Percentiles rank a stretch among this genome's conserved stretches.
These are phyloP conservation scores for Hortiboletus campestris DNA, from an alignment of 768 basidiomycete species.

Conservation along the genomic window DNA sequence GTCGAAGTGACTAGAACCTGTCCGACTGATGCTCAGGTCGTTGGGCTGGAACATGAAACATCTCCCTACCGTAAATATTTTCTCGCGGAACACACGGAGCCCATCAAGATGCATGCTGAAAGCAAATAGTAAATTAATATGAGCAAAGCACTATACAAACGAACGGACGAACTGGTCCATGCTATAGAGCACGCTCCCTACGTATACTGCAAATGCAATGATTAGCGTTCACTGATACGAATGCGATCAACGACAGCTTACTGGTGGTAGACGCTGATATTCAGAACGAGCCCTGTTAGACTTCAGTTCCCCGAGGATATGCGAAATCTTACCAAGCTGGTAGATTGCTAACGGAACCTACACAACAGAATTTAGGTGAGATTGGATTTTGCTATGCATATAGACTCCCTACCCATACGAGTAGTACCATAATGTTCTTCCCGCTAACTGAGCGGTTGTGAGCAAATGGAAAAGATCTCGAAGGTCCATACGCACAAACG, in stretches of 20 bases:
- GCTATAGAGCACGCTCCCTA: not conserved
- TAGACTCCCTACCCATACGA: slow-evolving; percentile 6
- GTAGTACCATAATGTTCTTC: not conserved
- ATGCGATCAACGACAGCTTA: not conserved
- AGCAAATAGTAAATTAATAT: no score
- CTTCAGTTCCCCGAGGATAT: no score
- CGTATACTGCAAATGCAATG: not conserved
- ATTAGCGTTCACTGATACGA: not conserved
- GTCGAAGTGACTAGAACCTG: not conserved
- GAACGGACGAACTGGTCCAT: no score
- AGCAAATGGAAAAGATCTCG: not conserved
- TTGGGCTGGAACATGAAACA: not conserved
- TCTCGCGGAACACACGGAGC: not conserved
- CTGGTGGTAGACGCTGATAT: not conserved
- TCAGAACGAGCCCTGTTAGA: not conserved
- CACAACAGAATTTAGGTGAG: not conserved
- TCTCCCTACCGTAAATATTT: not conserved
- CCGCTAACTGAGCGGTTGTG: not conserved
- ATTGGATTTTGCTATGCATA: not conserved
- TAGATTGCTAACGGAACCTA: slow-evolving; percentile 1
- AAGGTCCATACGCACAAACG: not conserved
- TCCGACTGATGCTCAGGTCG: not conserved
- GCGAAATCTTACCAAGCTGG: slow-evolving; percentile 9
- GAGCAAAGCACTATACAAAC: no score
- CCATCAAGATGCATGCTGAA: no score